Percentiles rank a stretch among this genome's conserved stretches.
Evolutionary conservation across 257 asterid species (phyloP).

Genomic region (Cordia subcordata): DNA sequence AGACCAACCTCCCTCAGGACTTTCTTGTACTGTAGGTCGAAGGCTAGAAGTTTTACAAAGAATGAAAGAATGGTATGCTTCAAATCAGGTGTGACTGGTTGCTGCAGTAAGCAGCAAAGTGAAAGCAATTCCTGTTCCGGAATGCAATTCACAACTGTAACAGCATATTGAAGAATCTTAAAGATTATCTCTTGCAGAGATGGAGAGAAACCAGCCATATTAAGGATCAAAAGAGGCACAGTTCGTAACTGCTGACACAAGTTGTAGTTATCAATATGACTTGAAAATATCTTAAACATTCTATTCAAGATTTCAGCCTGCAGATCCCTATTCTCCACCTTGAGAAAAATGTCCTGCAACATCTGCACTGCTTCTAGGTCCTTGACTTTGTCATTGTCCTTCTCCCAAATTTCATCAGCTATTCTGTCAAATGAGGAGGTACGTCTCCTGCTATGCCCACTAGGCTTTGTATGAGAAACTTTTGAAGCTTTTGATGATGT

Average conservation of each 20-base stretch:
- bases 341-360: constrained; percentile 92
- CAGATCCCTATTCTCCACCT: constrained; percentile 81
- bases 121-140: constrained; percentile 99
- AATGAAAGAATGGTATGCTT: constrained; percentile 81
- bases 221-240: constrained; percentile 91
- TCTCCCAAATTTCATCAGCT: constrained; percentile 74
- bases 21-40: constrained; percentile 96
- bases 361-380: constrained; percentile 96
- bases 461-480: constrained; percentile 47
- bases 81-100: constrained; percentile 71
- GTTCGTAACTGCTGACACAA: constrained; percentile 93
- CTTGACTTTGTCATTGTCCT: constrained; percentile 78
- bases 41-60: constrained; percentile 90
- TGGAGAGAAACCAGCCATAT: constrained; percentile 90
- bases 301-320: constrained; percentile 90
- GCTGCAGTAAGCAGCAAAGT: constrained; percentile 93
- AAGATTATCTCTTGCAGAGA: constrained; percentile 84
- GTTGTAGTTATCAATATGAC: constrained; percentile 91
- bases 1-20: constrained; percentile 94
- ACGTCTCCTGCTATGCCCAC: constrained; percentile 65
- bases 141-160: constrained; percentile 86
- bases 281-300: constrained; percentile 90
- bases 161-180: constrained; percentile 96
- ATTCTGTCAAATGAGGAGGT: constrained; percentile 67
- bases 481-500: constrained; percentile 39